Base-by-base conservation (phyloP, 768 basidiomycete genomes). In the Coprinopsis sp. region DNA sequence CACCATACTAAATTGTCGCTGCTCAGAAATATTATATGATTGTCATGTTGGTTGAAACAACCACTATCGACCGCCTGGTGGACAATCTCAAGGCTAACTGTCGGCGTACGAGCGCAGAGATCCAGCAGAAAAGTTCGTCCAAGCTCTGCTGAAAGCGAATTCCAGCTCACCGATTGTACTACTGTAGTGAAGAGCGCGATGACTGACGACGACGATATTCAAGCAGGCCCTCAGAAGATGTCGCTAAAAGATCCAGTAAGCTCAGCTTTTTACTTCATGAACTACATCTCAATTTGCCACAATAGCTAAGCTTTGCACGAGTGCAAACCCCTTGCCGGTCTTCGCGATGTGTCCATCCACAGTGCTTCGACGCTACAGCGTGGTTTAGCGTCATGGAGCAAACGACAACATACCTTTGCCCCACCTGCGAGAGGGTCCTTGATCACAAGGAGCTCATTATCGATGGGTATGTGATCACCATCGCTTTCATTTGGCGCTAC, bases 361-460 rank as follows among this genome's bases (percentile, higher is more conserved):
- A 93, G 55, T 99, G 96, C 63, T 99, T 98, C 65, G 96, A 99
- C 64, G 93, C 93, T 0, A 76, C 74, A 14, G 91, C 88, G 31
- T 99, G 93, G 93, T 91, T 87, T 58, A 84, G 85, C 4, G 82
- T 95, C 62, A 98, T 96, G 81, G 90, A 95, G 58, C 85, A 91
- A 67, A 97, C 93, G 7, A 96, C 95, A 2, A 93, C 92, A 24
- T 99, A 90, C 87, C 64, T 86, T 37, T 98, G 96, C 65, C 95
- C 96, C 22, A 86, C 92, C 33, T 98, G 96, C 65, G 90, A 91
- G 62, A 83, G 79, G 58, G 69, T 74, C 37, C 64, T 99, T 44
- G 79, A 84, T 52, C 68, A 79, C 16, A 85, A 86, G 27, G 91
- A 97, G 50, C 69, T 99, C 28, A 84, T 96, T 29, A 76, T 95